Percentiles rank a stretch among this genome's conserved stretches.
Evolutionary conservation across 768 basidiomycete genomes (phyloP).

Genomic region (Russula sp.): DNA sequence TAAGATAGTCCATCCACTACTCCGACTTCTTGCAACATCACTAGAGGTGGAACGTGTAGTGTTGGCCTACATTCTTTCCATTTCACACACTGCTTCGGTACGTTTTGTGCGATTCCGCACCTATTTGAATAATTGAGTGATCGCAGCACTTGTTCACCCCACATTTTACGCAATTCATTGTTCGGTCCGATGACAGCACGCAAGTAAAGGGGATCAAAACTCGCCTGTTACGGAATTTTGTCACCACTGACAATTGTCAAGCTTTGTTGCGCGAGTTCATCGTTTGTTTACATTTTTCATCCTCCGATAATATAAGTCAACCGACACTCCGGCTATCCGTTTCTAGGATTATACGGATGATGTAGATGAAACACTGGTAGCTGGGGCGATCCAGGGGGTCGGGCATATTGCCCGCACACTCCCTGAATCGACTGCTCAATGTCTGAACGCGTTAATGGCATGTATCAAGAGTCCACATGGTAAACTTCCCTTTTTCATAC

Average conservation of each 20-base stretch:
- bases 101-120: conserved; percentile 33
- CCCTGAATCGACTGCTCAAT: conserved; percentile 67
- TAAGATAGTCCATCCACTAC: conserved; percentile 66
- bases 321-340: conserved; percentile 1
- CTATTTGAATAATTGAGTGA: conserved; percentile 9
- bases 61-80: conserved; percentile 63
- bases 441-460: conserved; percentile 68
- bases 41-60: conserved; percentile 75
- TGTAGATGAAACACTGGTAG: conserved; percentile 64
- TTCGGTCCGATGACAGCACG: conserved; percentile 63
- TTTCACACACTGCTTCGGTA: conserved; percentile 68
- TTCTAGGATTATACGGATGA: conserved; percentile 79
- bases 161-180: conserved; percentile 63
- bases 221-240: conserved; percentile 61
- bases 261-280: conserved; percentile 79
- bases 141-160: conserved; percentile 59
- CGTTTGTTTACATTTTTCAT: conserved; percentile 46
- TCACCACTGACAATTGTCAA: conserved; percentile 63
- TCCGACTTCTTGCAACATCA: conserved; percentile 66
- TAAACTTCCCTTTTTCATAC: conserved; percentile 11
- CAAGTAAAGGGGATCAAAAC: conserved; percentile 76
- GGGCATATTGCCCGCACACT: conserved; percentile 69
- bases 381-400: conserved; percentile 71
- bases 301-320: conserved; percentile 2
- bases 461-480: conserved; percentile 81